phyloP scores from a whole-genome alignment of 164 flowering plant genomes.

The Chloranthus sessilifolius region DNA sequence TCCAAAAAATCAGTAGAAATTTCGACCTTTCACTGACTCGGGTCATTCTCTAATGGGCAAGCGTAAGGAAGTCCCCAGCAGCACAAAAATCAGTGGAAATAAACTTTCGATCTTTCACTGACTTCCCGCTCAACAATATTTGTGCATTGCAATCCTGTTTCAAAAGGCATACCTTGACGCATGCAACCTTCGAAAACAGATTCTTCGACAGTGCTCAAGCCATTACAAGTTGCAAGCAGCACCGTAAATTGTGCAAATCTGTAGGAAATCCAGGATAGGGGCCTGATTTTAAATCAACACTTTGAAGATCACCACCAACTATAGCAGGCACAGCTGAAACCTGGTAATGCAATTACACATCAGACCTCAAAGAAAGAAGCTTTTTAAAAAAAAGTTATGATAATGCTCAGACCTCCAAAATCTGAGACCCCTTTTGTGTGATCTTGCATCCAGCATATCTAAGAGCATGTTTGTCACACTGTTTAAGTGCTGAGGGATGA shows the following conservation, averaged over 20 bases:
- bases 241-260: slow-evolving; percentile 49
- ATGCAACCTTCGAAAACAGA: slow-evolving; percentile 42
- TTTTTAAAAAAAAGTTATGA: too few species aligned
- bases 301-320: slow-evolving; percentile 17
- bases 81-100: too few species aligned
- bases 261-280: slow-evolving; percentile 52
- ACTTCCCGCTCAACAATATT: too few species aligned
- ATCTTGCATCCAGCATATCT: slow-evolving; percentile 40
- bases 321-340: slow-evolving; percentile 28
- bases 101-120: too few species aligned
- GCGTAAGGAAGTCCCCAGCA: too few species aligned
- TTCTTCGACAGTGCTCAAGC: slow-evolving; percentile 35
- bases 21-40: too few species aligned
- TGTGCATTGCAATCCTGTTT: too few species aligned
- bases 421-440: slow-evolving; percentile 12
- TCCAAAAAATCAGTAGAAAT: too few species aligned
- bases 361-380: not conserved
- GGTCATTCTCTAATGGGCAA: too few species aligned
- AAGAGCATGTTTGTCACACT: slow-evolving; percentile 27
- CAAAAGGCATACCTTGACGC: slow-evolving; percentile 50
- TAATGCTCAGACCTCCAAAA: slow-evolving; percentile 28
- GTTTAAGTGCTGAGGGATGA: slow-evolving; percentile 32
- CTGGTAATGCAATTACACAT: slow-evolving; percentile 15
- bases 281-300: slow-evolving; percentile 34
- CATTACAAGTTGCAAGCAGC: slow-evolving; percentile 34